phyloP scores from a whole-genome alignment of 1,139 yeast species.

The Suhomyces kunorum region DNA sequence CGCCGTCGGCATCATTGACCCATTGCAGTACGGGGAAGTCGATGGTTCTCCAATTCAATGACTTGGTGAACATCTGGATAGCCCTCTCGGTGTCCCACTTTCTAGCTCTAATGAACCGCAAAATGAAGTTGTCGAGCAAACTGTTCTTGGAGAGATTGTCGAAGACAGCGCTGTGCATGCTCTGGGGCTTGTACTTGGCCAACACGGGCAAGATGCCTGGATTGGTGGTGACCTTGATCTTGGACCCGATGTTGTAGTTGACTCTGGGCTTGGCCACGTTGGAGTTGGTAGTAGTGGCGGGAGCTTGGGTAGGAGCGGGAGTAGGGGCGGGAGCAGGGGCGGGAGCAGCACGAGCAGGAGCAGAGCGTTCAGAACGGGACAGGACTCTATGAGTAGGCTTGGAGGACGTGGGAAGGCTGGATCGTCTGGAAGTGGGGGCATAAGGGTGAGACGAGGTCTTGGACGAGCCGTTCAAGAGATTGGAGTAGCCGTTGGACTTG shows the following conservation, averaged over 20 bases:
- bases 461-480: not conserved
- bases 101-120: constrained; percentile 47
- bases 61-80: constrained; percentile 37
- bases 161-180: constrained; percentile 28
- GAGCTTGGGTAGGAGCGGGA: not conserved
- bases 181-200: constrained; percentile 28
- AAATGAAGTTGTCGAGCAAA: constrained; percentile 36
- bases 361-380: no score
- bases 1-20: constrained; percentile 43
- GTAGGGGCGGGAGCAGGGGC: not conserved
- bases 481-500: constrained; percentile 3
- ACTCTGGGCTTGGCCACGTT: not conserved
- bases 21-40: constrained; percentile 34
- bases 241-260: not conserved
- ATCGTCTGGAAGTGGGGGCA: constrained; percentile 3
- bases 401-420: constrained; percentile 1
- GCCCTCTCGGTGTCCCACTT: constrained; percentile 39
- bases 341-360: not conserved
- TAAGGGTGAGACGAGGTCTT: not conserved
- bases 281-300: not conserved
- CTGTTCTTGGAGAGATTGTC: constrained; percentile 30
- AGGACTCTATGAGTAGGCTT: no score
- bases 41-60: constrained; percentile 41
- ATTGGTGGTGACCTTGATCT: constrained; percentile 20
- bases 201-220: constrained; percentile 20